Base-by-base conservation (phyloP, 2,329 filamentous ascomycete genomes). In the Phaeomoniella chlamydospora region DNA sequence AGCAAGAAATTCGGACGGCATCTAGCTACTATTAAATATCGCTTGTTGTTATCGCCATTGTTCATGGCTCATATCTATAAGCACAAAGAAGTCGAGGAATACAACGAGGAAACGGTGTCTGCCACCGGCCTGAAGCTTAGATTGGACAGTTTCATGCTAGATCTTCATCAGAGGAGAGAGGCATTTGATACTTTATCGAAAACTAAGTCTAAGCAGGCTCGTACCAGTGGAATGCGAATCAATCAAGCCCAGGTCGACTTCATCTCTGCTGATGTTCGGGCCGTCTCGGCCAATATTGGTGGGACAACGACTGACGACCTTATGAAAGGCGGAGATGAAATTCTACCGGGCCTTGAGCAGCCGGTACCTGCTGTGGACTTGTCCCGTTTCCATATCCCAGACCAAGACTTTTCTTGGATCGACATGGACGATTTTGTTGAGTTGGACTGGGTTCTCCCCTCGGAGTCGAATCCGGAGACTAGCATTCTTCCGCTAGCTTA, bases 361-460 rank as follows among this genome's bases (percentile, higher is more conserved):
- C 59, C 66, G 29, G 52, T 61, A 3, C 54, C 64, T 2, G 59
- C 64, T 15, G 62, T 69, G 5, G 74, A 79, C 52, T 66, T 94
- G 34, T 93, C 87, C 1, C 79, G 80, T 36, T 98, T 98, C 53
- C 88, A 79, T 0, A 98, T 98, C 34, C 88, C 90, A 0, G 90
- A 98, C 54, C 83, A 92, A 37, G 90, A 98, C 50, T 77, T 86
- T 46, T 86, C 80, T 37, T 98, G 90, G 90, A 87, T 98, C 43
- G 90, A 98, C 51, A 96, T 98, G 86, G 90, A 98, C 52, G 90
- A 98, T 54, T 98, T 98, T 57, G 87, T 98, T 18, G 90, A 98
- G 55, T 64, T 98, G 15, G 92, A 94, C 53, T 96, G 88, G 88
- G 87, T 94, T 37, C 61, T 94, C 15, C 88, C 88, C 1, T 80